These are phyloP conservation scores for Elaeagnus macrophylla DNA, from an alignment of 306 rosid genomes.

Conservation along the genomic window DNA sequence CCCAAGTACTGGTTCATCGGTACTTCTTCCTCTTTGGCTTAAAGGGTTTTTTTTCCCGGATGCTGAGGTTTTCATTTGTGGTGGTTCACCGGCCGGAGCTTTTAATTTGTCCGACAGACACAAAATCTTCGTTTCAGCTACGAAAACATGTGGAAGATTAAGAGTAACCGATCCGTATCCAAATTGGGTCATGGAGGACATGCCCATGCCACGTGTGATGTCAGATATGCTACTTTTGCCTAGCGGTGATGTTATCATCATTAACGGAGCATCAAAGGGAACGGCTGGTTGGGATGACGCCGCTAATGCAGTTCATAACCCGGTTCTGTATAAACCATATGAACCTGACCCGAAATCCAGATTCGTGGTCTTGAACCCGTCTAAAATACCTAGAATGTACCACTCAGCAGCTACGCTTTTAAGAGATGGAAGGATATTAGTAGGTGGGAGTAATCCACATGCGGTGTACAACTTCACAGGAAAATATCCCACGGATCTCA, in stretches of 20 bases:
- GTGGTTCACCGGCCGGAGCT: conserved; percentile 55
- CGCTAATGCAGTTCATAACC: conserved; percentile 27
- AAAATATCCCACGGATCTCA: conserved; percentile 51
- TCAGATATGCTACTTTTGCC: conserved; percentile 61
- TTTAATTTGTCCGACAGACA: conserved; percentile 17
- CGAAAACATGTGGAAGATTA: conserved; percentile 51
- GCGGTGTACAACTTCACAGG: conserved; percentile 39
- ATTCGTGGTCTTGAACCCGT: conserved; percentile 38
- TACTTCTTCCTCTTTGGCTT: conserved; percentile 42
- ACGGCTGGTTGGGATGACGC: conserved; percentile 70
- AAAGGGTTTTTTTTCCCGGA: conserved; percentile 15
- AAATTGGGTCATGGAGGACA: conserved; percentile 47
- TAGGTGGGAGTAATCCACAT: conserved; percentile 65
- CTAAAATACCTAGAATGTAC: conserved; percentile 63
- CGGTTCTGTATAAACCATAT: no score
- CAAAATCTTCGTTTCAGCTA: conserved; percentile 29
- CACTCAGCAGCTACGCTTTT: conserved; percentile 70
- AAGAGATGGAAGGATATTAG: conserved; percentile 66
- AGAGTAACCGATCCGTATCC: conserved; percentile 41
- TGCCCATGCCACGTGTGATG: conserved; percentile 72
- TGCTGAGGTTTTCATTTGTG: conserved; percentile 63
- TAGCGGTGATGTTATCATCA: conserved; percentile 42
- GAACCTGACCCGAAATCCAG: conserved; percentile 13
- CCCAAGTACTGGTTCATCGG: conserved; percentile 80
- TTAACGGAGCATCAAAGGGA: conserved; percentile 64